Percentiles rank a stretch among this genome's conserved stretches.
Evolutionary conservation across 805 yeast species (phyloP).

Genomic region (Candida ulmi): DNA sequence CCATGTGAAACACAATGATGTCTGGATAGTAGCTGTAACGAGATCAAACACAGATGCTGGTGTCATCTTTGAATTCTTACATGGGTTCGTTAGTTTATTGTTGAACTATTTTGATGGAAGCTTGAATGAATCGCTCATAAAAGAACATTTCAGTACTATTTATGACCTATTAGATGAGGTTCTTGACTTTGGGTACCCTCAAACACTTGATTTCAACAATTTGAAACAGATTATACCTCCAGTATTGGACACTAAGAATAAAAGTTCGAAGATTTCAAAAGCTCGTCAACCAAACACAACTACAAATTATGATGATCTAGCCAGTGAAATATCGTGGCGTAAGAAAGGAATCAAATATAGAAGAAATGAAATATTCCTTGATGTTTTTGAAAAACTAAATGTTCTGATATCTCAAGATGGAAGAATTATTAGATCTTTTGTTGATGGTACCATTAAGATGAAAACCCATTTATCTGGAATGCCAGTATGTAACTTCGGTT

Average conservation of each 20-base stretch:
- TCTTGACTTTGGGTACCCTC: constrained; percentile 75
- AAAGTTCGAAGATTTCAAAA: constrained; percentile 4
- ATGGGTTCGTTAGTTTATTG: constrained; percentile 52
- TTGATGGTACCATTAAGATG: constrained; percentile 71
- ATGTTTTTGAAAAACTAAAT: constrained; percentile 70
- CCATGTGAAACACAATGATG: constrained; percentile 53
- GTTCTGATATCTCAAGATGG: constrained; percentile 64
- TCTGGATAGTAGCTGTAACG: constrained; percentile 87
- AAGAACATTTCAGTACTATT: constrained; percentile 59
- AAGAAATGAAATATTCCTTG: constrained; percentile 72
- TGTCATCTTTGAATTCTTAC: constrained; percentile 70
- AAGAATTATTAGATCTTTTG: constrained; percentile 58
- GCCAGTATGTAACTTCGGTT: constrained; percentile 79
- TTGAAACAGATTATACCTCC: constrained; percentile 32
- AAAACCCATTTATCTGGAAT: constrained; percentile 71
- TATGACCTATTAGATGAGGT: constrained; percentile 77
- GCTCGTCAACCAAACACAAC: neutral
- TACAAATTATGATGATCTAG: constrained; percentile 1
- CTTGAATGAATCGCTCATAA: constrained; percentile 43
- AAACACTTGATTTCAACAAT: constrained; percentile 47
- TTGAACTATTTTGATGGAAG: constrained; percentile 30
- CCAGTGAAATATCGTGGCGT: constrained; percentile 54
- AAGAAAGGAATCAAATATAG: constrained; percentile 65
- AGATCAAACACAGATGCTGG: constrained; percentile 86
- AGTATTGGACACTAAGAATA: constrained; percentile 20